Evolutionary conservation across 768 basidiomycete genomes (phyloP).

Genomic region (Galerina marginata): DNA sequence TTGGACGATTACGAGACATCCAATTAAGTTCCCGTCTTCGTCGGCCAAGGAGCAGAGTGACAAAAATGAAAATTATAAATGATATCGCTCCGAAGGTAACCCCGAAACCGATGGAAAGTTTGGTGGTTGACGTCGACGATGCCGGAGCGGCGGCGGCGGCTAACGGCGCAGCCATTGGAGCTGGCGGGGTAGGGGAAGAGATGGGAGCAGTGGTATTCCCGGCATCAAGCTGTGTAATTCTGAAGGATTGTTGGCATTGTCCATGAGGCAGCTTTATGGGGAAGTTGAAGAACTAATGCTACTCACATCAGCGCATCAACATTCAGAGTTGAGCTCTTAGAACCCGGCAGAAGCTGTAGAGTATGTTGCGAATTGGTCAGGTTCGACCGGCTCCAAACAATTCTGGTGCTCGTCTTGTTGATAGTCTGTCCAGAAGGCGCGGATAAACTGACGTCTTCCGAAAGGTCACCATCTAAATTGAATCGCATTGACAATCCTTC

Average conservation of each 20-base stretch:
- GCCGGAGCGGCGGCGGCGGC: background rate
- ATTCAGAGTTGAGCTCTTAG: slow-evolving; percentile 21
- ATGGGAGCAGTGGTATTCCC: slow-evolving; percentile 1
- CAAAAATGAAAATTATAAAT: slow-evolving; percentile 18
- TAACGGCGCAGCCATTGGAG: background rate
- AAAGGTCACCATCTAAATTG: slow-evolving; percentile 23
- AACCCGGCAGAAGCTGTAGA: slow-evolving; percentile 22
- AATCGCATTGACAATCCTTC: slow-evolving; percentile 17
- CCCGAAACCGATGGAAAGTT: slow-evolving; percentile 18
- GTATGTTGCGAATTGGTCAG: slow-evolving; percentile 23
- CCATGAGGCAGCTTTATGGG: background rate
- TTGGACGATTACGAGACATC: slow-evolving; percentile 10
- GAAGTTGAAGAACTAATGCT: background rate
- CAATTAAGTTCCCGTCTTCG: slow-evolving; percentile 8
- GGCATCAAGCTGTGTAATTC: slow-evolving; percentile 13
- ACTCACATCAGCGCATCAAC: slow-evolving; percentile 29
- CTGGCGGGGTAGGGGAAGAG: background rate
- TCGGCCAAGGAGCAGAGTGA: slow-evolving; percentile 11
- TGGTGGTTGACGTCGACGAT: slow-evolving; percentile 7
- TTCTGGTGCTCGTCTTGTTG: slow-evolving; percentile 12
- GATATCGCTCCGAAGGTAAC: slow-evolving; percentile 17
- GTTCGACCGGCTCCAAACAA: slow-evolving; percentile 21
- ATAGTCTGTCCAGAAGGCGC: slow-evolving; percentile 11
- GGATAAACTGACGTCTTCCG: slow-evolving; percentile 17
- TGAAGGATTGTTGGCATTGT: background rate